Evolutionary conservation across 1,139 yeast genomes (phyloP), one percentile per base, ranked within the genome.

Genomic region (Neolecta irregularis): DNA sequence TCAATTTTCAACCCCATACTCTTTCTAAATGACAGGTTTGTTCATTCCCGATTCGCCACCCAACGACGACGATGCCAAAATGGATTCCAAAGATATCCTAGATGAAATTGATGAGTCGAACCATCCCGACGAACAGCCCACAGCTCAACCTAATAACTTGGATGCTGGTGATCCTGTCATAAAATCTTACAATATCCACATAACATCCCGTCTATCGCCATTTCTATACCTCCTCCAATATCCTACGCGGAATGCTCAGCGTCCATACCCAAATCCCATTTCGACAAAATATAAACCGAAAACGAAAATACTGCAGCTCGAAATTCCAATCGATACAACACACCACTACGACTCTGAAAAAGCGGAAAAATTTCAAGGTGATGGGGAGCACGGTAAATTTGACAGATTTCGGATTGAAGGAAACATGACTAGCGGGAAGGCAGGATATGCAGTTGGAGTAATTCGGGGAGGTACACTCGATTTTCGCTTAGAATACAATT

Each of bases 331-430:
- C 35, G 74, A 74, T 32, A 72, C 78, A 0, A 45, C 54, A 7
- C 61, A 61, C 40, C 81, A 77, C 48, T 79, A 72, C n/a, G n/a
- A n/a, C n/a, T n/a, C n/a, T n/a, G n/a, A 51, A 85, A 80, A 51
- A 62, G 58, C 26, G 59, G 62, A 12, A 74, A 74, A 48, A 64
- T n/a, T n/a, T n/a, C n/a, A n/a, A n/a, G n/a, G n/a, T 26, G 35
- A 38, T 25, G 12, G 26, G n/a, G 41, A 38, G 12, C 38, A 38
- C n/a, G 41, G 35, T 17, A 32, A n/a, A n/a, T n/a, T 20, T 13
- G 33, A 30, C 18, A 19, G 19, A 19, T 26, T 23, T 26, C 18
- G 21, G 21, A 26, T 19, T 5, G 13, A 19, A 12, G 30, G 11
- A 26, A 26, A 26, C 21, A 15, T 11, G 19, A n/a, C 16, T 26